phyloP scores from a whole-genome alignment of 1,139 yeast genomes.

The Suzukiozyma palmioleophila region DNA sequence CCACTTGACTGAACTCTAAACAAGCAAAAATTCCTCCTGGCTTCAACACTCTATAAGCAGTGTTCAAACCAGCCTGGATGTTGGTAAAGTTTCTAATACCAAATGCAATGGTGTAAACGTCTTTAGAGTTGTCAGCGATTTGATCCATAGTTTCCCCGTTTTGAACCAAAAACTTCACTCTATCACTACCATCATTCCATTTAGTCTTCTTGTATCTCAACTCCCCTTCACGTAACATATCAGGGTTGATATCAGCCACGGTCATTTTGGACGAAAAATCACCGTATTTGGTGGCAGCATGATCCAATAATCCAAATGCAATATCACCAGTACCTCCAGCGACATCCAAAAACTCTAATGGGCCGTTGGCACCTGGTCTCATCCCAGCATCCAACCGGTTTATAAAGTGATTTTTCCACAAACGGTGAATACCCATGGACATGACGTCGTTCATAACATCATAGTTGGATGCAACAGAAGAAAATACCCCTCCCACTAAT shows the following conservation, averaged over 20 bases:
- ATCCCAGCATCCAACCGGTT: slow-evolving; percentile 87
- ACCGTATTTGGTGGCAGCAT: slow-evolving; percentile 74
- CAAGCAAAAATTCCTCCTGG: slow-evolving; percentile 98
- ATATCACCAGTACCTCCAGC: slow-evolving; percentile 99
- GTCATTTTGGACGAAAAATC: slow-evolving; percentile 81
- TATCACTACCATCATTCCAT: slow-evolving; percentile 50
- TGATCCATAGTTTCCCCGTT: slow-evolving; percentile 88
- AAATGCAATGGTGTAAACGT: slow-evolving; percentile 92
- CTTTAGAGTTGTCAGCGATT: slow-evolving; percentile 84
- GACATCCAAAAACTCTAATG: slow-evolving; percentile 85
- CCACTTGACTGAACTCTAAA: slow-evolving; percentile 90
- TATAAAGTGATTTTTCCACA: slow-evolving; percentile 93
- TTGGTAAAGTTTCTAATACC: slow-evolving; percentile 96
- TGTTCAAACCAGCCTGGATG: slow-evolving; percentile 85
- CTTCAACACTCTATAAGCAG: slow-evolving; percentile 90
- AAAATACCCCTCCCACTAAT: slow-evolving; percentile 83
- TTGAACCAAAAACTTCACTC: slow-evolving; percentile 81
- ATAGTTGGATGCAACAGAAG: slow-evolving; percentile 90
- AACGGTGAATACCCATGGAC: slow-evolving; percentile 92
- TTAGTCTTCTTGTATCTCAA: slow-evolving; percentile 55
- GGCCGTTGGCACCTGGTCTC: slow-evolving; percentile 77
- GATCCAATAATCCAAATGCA: slow-evolving; percentile 91
- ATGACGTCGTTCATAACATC: slow-evolving; percentile 97
- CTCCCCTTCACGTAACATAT: slow-evolving; percentile 92
- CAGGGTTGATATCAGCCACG: slow-evolving; percentile 91